phyloP scores from a whole-genome alignment of 2,329 filamentous ascomycete species.

The Colletotrichum cuscutae region DNA sequence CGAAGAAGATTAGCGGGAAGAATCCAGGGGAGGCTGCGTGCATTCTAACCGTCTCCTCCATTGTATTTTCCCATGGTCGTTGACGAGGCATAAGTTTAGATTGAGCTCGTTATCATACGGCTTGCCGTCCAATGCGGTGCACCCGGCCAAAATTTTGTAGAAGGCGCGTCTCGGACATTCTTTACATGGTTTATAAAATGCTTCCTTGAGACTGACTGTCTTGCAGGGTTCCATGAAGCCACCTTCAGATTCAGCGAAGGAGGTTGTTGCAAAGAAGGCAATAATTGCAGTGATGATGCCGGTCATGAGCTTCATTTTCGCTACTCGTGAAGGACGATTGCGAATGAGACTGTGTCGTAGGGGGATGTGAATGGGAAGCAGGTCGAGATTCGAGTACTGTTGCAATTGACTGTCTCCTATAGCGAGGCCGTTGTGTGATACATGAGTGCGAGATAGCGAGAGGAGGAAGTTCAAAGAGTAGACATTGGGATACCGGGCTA shows the following conservation, averaged over 20 bases:
- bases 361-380: neutral
- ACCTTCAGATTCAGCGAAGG: neutral
- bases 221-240: slow-evolving; percentile 21
- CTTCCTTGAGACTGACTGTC: slow-evolving; percentile 13
- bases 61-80: too few species aligned
- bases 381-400: neutral
- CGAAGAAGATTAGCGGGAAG: neutral
- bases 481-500: too few species aligned
- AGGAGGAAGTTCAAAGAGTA: too few species aligned
- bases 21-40: too few species aligned
- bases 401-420: too few species aligned
- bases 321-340: too few species aligned
- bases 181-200: neutral
- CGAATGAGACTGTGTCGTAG: too few species aligned
- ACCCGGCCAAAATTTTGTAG: slow-evolving; percentile 24
- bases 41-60: too few species aligned
- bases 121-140: neutral
- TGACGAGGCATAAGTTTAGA: too few species aligned
- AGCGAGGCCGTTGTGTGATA: neutral
- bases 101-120: too few species aligned
- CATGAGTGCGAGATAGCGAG: too few species aligned
- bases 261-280: neutral
- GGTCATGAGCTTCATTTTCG: slow-evolving; percentile 24
- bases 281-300: neutral
- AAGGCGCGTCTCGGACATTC: neutral